Conservation (phyloP, 2,329 filamentous ascomycete species). For the Drechslerella coelobrocha region DNA sequence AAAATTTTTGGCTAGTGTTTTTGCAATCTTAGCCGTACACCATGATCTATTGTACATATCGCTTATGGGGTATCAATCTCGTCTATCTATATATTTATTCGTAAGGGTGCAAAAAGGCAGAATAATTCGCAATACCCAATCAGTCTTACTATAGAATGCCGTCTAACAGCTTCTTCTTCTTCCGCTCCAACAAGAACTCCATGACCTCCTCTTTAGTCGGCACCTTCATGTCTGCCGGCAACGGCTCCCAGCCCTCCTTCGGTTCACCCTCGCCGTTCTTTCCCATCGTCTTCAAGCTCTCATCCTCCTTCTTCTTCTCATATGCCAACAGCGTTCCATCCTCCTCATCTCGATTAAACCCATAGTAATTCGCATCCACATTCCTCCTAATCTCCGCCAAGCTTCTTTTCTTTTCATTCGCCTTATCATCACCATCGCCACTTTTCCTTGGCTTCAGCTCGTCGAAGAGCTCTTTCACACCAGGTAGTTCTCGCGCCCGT, state of each 20-base stretch:
- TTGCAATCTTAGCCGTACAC: too few relatives aligned
- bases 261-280: constrained; percentile 65
- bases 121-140: neutral
- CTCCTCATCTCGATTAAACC: constrained; percentile 91
- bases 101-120: neutral
- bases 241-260: constrained; percentile 77
- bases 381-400: constrained; percentile 65
- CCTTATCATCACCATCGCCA: constrained; percentile 64
- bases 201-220: constrained; percentile 93
- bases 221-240: constrained; percentile 83
- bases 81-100: constrained; percentile 11
- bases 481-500: constrained; percentile 83
- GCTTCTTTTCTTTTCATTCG: constrained; percentile 58
- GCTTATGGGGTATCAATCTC: constrained; percentile 48
- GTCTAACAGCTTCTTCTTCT: constrained; percentile 81
- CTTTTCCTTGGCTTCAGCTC: constrained; percentile 68
- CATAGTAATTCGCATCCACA: constrained; percentile 94
- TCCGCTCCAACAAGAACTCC: constrained; percentile 85
- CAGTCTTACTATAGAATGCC: constrained; percentile 66
- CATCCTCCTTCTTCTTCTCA: constrained; percentile 81
- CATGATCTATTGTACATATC: constrained; percentile 39
- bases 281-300: constrained; percentile 74
- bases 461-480: constrained; percentile 95
- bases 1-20: neutral
- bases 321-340: constrained; percentile 80